phyloP scores from a whole-genome alignment of 305 asterid species.

The Galium porrigens region DNA sequence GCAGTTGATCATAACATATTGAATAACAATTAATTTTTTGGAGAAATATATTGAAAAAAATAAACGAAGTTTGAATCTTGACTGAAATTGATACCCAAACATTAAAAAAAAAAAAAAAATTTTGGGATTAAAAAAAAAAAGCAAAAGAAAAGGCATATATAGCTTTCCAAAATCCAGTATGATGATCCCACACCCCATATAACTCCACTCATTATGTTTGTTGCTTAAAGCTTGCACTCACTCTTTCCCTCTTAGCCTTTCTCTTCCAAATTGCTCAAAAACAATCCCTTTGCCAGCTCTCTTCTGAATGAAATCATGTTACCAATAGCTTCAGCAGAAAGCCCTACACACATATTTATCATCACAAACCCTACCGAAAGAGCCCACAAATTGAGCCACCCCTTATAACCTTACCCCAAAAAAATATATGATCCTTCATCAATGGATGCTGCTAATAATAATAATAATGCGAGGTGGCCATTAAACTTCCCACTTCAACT shows the following conservation, averaged over 20 bases:
- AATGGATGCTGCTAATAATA: constrained; percentile 27
- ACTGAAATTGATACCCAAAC: background rate
- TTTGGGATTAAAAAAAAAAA: background rate
- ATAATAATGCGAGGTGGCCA: constrained; percentile 20
- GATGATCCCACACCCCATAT: constrained; percentile 38
- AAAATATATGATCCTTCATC: background rate
- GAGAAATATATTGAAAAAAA: too few relatives aligned
- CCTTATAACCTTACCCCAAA: constrained; percentile 11
- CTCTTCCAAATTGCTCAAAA: background rate
- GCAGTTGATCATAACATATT: too few relatives aligned
- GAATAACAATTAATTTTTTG: too few relatives aligned
- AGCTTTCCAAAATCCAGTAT: constrained; percentile 15
- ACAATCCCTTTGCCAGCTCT: constrained; percentile 24
- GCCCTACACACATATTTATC: background rate
- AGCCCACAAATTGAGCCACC: constrained; percentile 28
- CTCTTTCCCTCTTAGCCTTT: constrained; percentile 13
- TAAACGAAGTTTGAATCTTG: background rate
- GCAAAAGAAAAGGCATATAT: constrained; percentile 15
- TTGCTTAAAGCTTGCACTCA: constrained; percentile 69
- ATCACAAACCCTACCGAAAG: constrained; percentile 5
- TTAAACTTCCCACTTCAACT: constrained; percentile 38
- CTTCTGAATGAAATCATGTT: constrained; percentile 16
- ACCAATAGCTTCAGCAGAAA: constrained; percentile 15
- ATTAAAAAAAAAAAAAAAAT: background rate
- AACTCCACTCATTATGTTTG: constrained; percentile 70